Percentiles rank a stretch among this genome's conserved stretches.
phyloP scores from a whole-genome alignment of 177 flowering plant genomes.

The Vitis hybrid region DNA sequence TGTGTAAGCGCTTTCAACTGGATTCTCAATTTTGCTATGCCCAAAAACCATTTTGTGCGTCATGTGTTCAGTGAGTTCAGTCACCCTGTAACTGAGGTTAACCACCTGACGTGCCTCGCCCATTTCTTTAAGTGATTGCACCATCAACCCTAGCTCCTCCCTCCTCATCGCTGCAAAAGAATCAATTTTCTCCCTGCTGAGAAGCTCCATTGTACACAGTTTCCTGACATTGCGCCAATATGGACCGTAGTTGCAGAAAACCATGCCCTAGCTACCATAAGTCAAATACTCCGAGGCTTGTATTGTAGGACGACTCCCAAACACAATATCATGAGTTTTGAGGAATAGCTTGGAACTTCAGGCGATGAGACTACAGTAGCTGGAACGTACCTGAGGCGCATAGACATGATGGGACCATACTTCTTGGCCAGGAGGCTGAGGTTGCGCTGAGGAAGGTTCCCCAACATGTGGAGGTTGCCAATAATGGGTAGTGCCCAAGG shows the following conservation, averaged over 20 bases:
- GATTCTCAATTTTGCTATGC: not conserved
- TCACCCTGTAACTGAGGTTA: not conserved
- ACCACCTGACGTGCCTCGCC: not conserved
- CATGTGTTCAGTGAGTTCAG: not conserved
- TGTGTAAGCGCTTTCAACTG: too few species aligned
- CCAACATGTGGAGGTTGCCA: conserved; percentile 28
- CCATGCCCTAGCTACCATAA: conserved; percentile 2
- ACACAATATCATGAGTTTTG: conserved; percentile 21
- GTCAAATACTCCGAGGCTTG: conserved; percentile 4
- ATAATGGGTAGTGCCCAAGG: conserved; percentile 22
- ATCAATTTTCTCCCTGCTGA: not conserved
- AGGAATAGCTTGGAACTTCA: conserved; percentile 18
- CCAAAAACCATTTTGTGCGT: not conserved
- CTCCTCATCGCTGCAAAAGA: not conserved
- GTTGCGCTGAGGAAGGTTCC: conserved; percentile 22
- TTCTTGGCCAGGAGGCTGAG: conserved; percentile 11
- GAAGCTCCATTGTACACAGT: too few species aligned
- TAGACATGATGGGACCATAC: conserved; percentile 23
- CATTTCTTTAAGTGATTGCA: not conserved
- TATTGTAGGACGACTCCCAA: conserved; percentile 15
- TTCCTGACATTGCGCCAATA: too few species aligned
- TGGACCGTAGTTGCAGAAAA: not conserved
- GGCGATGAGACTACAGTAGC: conserved; percentile 26
- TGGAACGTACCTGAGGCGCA: conserved; percentile 17
- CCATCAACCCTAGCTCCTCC: not conserved